Evolutionary conservation across 2,329 filamentous ascomycete species (phyloP), one percentile per base, ranked within the genome.

Genomic region (Fusarium nodosum): DNA sequence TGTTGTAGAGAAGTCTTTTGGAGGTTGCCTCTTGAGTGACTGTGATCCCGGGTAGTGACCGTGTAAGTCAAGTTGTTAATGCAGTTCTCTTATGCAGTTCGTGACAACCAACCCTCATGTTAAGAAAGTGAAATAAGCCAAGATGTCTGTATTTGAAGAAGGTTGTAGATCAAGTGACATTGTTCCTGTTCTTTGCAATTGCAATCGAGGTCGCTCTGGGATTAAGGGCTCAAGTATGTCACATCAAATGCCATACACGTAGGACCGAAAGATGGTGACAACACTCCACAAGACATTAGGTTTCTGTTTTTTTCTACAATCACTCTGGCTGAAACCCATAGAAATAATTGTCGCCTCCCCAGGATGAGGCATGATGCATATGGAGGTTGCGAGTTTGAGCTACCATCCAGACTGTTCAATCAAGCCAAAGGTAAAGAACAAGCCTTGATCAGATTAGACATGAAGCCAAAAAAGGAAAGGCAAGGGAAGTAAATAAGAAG

Each of bases 1-100:
- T 15, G 28, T 8, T 8, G 30, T 12, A 16, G 3, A 8, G 10
- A 13, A 1, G 15, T 53, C 13, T 16, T 53, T 7, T 13, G 4
- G 18, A 24, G 28, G 18, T 7, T 34, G 16, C 12, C 18, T 12
- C 18, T 22, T 18, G 54, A 7, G 34, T 7, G 5, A 5, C 12
- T n/a, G 9, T 34, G n/a, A 28, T 58, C 48, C 55, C 30, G 36
- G 38, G 48, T 58, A 58, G 33, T 7, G 36, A 10, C 3, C 13
- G 11, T 55, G 36, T 58, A 55, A 42, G 30, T 36, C 9, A 31
- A 5, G 4, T 20, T 54, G 28, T 10, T n/a, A 18, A 31, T 42
- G 18, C 3, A 20, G 42, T 20, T 46, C 26, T 45, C 7, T 13
- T 46, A 15, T 20, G 42, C 10, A 30, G 7, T 20, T 38, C 3